phyloP scores from a whole-genome alignment of 805 yeast genomes.

The Starmerella khaoyaiensis region DNA sequence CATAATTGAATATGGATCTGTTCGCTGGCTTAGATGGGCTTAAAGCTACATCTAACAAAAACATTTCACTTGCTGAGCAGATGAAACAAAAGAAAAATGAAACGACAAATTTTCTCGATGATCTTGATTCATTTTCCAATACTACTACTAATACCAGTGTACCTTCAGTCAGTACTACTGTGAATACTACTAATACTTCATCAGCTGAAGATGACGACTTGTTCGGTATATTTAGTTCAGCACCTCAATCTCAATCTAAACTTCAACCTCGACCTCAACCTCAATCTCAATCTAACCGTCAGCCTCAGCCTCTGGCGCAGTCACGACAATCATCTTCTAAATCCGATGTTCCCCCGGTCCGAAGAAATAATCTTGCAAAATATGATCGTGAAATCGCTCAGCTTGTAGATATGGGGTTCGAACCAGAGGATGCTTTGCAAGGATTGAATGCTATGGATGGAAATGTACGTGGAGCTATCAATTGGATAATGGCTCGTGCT shows the following conservation, averaged over 20 bases:
- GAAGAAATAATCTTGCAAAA: not conserved
- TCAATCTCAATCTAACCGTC: too few species aligned
- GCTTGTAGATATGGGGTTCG: constrained; percentile 68
- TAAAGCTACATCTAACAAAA: constrained; percentile 16
- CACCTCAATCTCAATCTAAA: too few species aligned
- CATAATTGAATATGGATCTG: constrained; percentile 21
- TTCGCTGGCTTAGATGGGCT: constrained; percentile 25
- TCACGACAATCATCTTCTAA: not conserved
- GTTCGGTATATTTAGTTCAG: constrained; percentile 16
- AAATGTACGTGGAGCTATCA: constrained; percentile 53
- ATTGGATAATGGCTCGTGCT: constrained; percentile 48
- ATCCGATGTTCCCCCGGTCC: not conserved
- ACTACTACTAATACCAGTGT: not conserved
- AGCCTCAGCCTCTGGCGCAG: too few species aligned
- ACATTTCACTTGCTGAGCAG: constrained; percentile 27
- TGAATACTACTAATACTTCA: not conserved
- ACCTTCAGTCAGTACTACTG: constrained; percentile 2
- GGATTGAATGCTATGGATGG: constrained; percentile 46
- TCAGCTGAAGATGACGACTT: constrained; percentile 12
- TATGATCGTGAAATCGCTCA: constrained; percentile 41
- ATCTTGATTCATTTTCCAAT: constrained; percentile 18
- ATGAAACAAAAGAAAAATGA: constrained; percentile 15
- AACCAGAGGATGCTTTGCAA: constrained; percentile 42
- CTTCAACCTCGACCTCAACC: too few species aligned
- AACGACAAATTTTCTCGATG: constrained; percentile 19